Evolutionary conservation across 2,329 filamentous ascomycete genomes (phyloP).

Genomic region (Trichophyton equinum): DNA sequence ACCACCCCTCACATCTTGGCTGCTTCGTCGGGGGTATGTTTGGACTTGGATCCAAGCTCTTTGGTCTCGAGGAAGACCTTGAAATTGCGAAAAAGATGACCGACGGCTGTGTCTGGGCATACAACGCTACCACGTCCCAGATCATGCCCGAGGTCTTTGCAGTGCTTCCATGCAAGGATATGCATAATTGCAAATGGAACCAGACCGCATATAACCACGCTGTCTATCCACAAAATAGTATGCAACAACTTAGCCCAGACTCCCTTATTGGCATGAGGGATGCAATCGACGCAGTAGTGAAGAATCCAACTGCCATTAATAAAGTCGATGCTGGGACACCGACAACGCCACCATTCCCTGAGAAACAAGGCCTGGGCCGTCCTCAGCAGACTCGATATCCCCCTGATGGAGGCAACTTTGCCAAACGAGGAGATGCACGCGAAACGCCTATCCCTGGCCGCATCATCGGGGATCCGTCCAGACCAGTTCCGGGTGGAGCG

Average conservation of each 20-base stretch:
- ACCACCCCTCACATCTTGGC: constrained; percentile 39
- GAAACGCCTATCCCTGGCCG: constrained; percentile 5
- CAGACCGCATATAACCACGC: constrained; percentile 12
- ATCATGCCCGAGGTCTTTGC: constrained; percentile 44
- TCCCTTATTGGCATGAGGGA: constrained; percentile 5
- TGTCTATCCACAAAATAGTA: constrained; percentile 10
- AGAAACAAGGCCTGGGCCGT: neutral
- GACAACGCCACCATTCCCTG: neutral
- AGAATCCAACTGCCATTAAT: neutral
- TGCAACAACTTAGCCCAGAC: neutral
- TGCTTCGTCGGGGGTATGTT: constrained; percentile 49
- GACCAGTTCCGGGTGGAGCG: constrained; percentile 3
- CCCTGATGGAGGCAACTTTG: constrained; percentile 16
- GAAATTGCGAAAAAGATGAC: constrained; percentile 39
- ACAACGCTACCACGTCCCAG: constrained; percentile 36
- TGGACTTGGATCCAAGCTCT: constrained; percentile 41
- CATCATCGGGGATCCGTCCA: neutral
- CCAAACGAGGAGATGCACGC: neutral
- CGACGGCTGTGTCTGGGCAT: constrained; percentile 46
- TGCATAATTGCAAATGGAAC: constrained; percentile 13
- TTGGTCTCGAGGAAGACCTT: constrained; percentile 38
- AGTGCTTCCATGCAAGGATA: constrained; percentile 28
- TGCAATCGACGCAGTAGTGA: constrained; percentile 10
- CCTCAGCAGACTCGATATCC: constrained; percentile 9
- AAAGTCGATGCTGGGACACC: constrained; percentile 6